These are phyloP conservation scores for Ceriops tagal DNA, from an alignment of 345 rosid genomes.

Conservation along the genomic window DNA sequence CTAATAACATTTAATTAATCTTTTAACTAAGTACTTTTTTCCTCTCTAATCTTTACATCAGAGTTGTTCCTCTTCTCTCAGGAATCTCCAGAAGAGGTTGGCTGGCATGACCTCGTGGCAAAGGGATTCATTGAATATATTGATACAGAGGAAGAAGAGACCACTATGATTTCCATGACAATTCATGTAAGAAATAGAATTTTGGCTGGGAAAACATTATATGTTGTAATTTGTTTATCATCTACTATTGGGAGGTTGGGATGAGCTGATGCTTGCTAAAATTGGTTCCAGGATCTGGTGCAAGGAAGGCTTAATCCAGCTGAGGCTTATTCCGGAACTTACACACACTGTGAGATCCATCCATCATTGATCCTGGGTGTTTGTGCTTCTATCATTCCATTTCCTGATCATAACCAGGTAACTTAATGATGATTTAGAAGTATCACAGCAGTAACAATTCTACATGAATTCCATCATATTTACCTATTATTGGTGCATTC, in stretches of 20 bases:
- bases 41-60: neutral
- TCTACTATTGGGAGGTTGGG: neutral
- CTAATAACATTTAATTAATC: neutral
- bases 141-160: conserved; percentile 98
- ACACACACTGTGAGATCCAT: conserved; percentile 98
- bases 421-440: conserved; percentile 15
- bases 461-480: conserved; percentile 4
- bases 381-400: conserved; percentile 97
- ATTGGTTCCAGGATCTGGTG: conserved; percentile 68
- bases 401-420: conserved; percentile 99
- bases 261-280: conserved; percentile 13
- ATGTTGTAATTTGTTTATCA: neutral
- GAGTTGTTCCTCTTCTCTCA: conserved; percentile 22
- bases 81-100: conserved; percentile 84
- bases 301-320: conserved; percentile 71
- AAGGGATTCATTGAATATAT: conserved; percentile 89
- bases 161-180: conserved; percentile 99
- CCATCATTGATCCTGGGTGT: conserved; percentile 95
- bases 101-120: conserved; percentile 92
- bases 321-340: conserved; percentile 82
- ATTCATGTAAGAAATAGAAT: conserved; percentile 62
- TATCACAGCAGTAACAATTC: neutral
- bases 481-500: conserved; percentile 21
- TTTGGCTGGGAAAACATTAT: neutral
- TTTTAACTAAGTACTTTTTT: neutral